A percentile compares a stretch with the other conserved stretches of the same genome.
Conservation (phyloP, 345 rosid species). For the Hibiscus trionum region DNA sequence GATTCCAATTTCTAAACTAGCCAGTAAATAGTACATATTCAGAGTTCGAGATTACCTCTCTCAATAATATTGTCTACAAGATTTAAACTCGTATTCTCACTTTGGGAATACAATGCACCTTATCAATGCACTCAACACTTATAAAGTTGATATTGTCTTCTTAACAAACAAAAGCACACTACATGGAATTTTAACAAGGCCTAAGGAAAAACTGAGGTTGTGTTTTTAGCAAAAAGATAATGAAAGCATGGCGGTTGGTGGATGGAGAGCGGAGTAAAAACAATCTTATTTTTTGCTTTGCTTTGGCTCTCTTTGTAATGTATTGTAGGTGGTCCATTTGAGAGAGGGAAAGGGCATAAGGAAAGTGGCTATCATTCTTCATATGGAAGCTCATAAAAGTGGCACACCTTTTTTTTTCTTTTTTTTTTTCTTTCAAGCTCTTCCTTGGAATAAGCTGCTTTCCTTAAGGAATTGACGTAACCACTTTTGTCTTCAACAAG, state of each 20-base stretch:
- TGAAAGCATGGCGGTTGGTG: not conserved
- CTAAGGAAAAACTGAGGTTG: not conserved
- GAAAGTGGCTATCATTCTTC: constrained; percentile 33
- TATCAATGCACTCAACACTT: too few relatives aligned
- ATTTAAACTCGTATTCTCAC: too few relatives aligned
- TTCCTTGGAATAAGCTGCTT: constrained; percentile 34
- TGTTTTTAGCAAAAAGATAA: not conserved
- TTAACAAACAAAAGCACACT: too few relatives aligned
- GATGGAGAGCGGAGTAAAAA: not conserved
- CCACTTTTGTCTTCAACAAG: constrained; percentile 53
- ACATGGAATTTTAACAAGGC: not conserved
- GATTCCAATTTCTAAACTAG: constrained; percentile 7
- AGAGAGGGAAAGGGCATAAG: constrained; percentile 11
- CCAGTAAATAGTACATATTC: too few relatives aligned
- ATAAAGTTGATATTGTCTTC: too few relatives aligned
- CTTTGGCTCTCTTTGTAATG: not conserved
- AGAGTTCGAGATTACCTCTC: too few relatives aligned
- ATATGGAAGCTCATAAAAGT: constrained; percentile 40
- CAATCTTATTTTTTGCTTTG: not conserved
- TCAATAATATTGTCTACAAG: too few relatives aligned
- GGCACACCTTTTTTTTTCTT: constrained; percentile 15
- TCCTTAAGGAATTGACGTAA: constrained; percentile 30
- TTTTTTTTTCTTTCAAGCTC: constrained; percentile 18
- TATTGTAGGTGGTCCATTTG: constrained; percentile 7
- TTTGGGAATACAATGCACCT: too few relatives aligned